Evolutionary conservation across 208 protist genomes (phyloP), one percentile per base, ranked within the genome.

Genomic region (Leishmania braziliensis): DNA sequence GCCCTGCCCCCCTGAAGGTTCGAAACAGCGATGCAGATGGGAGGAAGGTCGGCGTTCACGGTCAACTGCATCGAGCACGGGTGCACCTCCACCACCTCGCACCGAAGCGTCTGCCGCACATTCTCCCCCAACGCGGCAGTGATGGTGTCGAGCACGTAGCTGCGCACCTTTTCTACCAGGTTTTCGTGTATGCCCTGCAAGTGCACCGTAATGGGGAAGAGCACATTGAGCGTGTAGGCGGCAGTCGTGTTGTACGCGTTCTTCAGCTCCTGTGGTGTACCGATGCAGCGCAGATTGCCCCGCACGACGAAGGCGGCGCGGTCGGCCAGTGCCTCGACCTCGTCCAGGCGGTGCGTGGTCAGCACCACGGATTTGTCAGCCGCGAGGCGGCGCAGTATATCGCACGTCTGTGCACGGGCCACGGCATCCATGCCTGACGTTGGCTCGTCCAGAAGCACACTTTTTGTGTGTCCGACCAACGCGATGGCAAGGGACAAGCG

Each of bases 281-380:
- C 97, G n/a, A 98, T 73, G 83, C 96, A 98, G 20, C 88, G 88
- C 53, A 99, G 81, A 60, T 80, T 84, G 73, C 98, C 98, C 39
- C 91, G 82, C 71, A 89, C 88, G 86, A 99, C 97, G 65, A 99
- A 98, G 46, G 92, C 93, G 0, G 97, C 86, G 68, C 94, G 89
- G 71, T 91, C 79, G 39, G 90, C 88, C 36, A 99, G 82, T 9
- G 94, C 92, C 74, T 98, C 94, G 43, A 88, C 88, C 86, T 99
- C 97, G 43, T 98, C 96, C 78, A 99, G 89, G 5, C 94, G 87
- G 86, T 98, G 97, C 54, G 97, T 98, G 66, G 89, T 95, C 75
- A 97, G 75, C 46, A 97, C 56, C 39, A 97, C 89, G 14, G 92
- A 95, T 78, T 91, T 94, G 62, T 83, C 62, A 23, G 43, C 58